These are phyloP conservation scores for Myxozyma geophila DNA, from an alignment of 805 yeast species.

Conservation along the genomic window DNA sequence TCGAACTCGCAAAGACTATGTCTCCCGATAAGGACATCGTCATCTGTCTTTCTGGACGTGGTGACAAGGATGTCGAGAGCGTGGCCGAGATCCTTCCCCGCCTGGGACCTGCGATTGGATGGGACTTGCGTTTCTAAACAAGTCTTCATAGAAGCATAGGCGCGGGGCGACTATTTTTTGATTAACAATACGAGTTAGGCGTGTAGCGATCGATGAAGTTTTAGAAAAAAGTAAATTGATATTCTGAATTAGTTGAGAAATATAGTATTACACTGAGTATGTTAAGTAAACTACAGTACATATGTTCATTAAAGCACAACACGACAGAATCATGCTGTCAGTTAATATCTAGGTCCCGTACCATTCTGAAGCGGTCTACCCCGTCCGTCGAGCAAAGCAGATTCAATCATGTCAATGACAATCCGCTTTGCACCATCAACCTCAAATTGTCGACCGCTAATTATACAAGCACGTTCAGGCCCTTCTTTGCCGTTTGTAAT, in stretches of 20 bases:
- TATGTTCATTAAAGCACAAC: too few species aligned
- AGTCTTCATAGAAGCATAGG: neutral
- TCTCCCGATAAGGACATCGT: constrained; percentile 77
- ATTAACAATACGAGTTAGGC: too few species aligned
- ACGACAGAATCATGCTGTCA: neutral
- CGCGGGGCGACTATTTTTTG: too few species aligned
- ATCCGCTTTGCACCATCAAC: constrained; percentile 24
- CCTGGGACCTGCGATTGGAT: constrained; percentile 87
- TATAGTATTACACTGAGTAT: too few species aligned
- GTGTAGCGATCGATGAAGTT: too few species aligned
- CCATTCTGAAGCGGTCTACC: constrained; percentile 33
- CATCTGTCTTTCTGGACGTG: constrained; percentile 95
- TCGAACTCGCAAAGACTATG: constrained; percentile 84
- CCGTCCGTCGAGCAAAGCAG: constrained; percentile 23
- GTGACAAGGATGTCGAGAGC: constrained; percentile 97
- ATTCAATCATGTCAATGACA: constrained; percentile 32
- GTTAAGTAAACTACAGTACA: too few species aligned
- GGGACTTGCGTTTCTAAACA: constrained; percentile 89
- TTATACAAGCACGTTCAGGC: constrained; percentile 36
- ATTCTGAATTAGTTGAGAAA: too few species aligned
- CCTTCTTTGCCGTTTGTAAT: constrained; percentile 37
- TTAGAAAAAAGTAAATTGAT: too few species aligned
- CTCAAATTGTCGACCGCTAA: constrained; percentile 29
- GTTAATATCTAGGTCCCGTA: constrained; percentile 7
- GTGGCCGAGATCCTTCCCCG: constrained; percentile 93